Evolutionary conservation across 257 asterid species (phyloP).

Genomic region (Rauvolfia tetraphylla): DNA sequence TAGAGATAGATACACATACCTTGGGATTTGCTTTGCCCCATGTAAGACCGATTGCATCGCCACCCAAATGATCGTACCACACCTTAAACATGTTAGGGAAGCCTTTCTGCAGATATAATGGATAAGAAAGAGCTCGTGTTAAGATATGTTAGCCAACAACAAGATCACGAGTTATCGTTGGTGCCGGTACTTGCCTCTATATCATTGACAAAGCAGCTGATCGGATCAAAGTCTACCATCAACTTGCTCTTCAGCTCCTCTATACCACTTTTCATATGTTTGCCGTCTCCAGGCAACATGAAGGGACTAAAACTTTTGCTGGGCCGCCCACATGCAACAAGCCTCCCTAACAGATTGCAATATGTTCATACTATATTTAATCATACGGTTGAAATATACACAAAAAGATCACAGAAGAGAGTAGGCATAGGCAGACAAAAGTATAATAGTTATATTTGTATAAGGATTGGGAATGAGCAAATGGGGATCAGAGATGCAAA

Average conservation of each 20-base stretch:
- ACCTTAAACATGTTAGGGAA: constrained; percentile 66
- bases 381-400: neutral
- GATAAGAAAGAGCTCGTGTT: constrained; percentile 10
- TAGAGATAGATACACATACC: constrained; percentile 33
- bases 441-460: neutral
- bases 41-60: constrained; percentile 93
- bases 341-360: constrained; percentile 43
- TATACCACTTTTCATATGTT: constrained; percentile 38
- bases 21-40: constrained; percentile 46
- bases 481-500: neutral
- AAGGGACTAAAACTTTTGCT: constrained; percentile 75
- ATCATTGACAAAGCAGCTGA: constrained; percentile 54
- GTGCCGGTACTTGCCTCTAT: constrained; percentile 61
- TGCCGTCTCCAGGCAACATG: constrained; percentile 45
- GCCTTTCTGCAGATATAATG: constrained; percentile 48
- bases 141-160: neutral
- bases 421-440: neutral
- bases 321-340: constrained; percentile 55
- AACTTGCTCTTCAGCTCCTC: constrained; percentile 58
- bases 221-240: constrained; percentile 92
- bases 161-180: neutral
- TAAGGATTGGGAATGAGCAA: neutral
- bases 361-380: neutral
- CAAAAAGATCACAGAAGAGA: neutral
- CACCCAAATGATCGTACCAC: constrained; percentile 91